Percentiles rank a stretch among this genome's conserved stretches.
Conservation (phyloP, 2,329 filamentous ascomycete species). For the Aureobasidium sp. region DNA sequence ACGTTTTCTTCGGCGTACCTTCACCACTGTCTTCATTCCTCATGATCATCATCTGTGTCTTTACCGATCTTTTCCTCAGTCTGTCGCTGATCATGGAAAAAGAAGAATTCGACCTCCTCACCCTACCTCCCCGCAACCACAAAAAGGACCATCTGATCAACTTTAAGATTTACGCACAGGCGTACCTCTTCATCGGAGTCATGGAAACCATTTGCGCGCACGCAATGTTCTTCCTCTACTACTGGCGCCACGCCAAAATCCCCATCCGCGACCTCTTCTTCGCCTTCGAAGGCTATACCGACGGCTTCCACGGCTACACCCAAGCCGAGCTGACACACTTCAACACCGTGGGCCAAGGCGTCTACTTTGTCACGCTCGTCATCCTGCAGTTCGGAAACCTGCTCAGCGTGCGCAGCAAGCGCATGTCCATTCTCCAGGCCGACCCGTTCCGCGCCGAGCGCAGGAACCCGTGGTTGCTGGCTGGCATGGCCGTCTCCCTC, state of each 20-base stretch:
- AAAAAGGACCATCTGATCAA: constrained; percentile 45
- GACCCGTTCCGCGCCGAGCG: constrained; percentile 37
- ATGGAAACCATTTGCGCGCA: constrained; percentile 44
- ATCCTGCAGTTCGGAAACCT: constrained; percentile 49
- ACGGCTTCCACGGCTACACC: constrained; percentile 43
- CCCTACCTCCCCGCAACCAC: constrained; percentile 42
- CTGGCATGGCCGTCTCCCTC: constrained; percentile 39
- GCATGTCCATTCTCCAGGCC: constrained; percentile 44
- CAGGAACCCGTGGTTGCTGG: constrained; percentile 43
- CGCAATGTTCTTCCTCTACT: constrained; percentile 47
- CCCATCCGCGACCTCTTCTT: constrained; percentile 42
- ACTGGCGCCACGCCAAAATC: constrained; percentile 41
- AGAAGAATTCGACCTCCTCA: constrained; percentile 46
- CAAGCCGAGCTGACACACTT: constrained; percentile 38
- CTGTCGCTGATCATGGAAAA: constrained; percentile 47
- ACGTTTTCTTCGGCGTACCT: constrained; percentile 48
- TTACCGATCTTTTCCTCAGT: constrained; percentile 45
- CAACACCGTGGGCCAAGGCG: constrained; percentile 42
- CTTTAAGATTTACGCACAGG: constrained; percentile 42
- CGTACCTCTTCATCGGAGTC: constrained; percentile 44
- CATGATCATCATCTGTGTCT: constrained; percentile 51
- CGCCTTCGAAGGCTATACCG: constrained; percentile 40
- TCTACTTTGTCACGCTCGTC: constrained; percentile 48
- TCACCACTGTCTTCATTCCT: constrained; percentile 44
- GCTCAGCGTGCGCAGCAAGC: constrained; percentile 42